Percentiles rank a stretch among this genome's conserved stretches.
Conservation (phyloP, 495 filamentous ascomycete genomes). For the Saxispiralis lemnorum region DNA sequence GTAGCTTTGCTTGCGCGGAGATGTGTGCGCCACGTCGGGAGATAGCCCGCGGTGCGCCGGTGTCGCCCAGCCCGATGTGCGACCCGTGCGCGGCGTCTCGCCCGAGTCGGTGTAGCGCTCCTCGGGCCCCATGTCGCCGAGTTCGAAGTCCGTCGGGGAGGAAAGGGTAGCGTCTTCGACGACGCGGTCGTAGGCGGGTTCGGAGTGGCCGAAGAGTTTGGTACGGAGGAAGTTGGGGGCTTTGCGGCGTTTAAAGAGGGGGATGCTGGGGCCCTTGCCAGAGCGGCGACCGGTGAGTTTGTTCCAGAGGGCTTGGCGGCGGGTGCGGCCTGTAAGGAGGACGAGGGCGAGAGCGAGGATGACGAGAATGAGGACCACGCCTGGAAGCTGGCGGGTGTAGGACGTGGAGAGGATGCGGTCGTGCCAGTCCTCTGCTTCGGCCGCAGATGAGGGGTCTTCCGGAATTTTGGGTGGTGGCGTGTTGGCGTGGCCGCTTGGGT, state of each 20-base stretch:
- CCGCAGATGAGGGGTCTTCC: constrained; percentile 30
- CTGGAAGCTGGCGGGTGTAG: constrained; percentile 49
- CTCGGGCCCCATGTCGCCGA: constrained; percentile 40
- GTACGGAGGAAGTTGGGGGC: constrained; percentile 20
- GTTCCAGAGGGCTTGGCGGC: constrained; percentile 47
- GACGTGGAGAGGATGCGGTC: constrained; percentile 46
- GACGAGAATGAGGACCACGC: constrained; percentile 54
- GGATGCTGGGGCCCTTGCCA: constrained; percentile 2
- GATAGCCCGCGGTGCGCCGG: constrained; percentile 29
- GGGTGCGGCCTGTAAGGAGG: constrained; percentile 51
- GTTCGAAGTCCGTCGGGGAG: constrained; percentile 36
- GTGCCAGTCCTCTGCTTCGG: constrained; percentile 53
- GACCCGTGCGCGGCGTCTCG: constrained; percentile 33
- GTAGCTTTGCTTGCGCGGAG: constrained; percentile 7
- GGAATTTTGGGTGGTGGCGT: constrained; percentile 12
- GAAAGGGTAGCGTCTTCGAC: constrained; percentile 47
- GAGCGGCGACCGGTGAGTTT: constrained; percentile 24
- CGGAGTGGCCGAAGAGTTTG: constrained; percentile 35
- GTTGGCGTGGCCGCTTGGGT: constrained; percentile 41
- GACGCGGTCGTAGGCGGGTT: constrained; percentile 58
- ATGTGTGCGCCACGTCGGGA: constrained; percentile 9
- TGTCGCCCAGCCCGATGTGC: constrained; percentile 45
- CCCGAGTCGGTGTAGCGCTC: constrained; percentile 33
- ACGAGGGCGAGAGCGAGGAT: constrained; percentile 51
- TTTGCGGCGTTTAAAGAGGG: constrained; percentile 29